These are phyloP conservation scores for Piedraia hortae DNA, from an alignment of 2,329 filamentous ascomycete genomes.

Conservation along the genomic window DNA sequence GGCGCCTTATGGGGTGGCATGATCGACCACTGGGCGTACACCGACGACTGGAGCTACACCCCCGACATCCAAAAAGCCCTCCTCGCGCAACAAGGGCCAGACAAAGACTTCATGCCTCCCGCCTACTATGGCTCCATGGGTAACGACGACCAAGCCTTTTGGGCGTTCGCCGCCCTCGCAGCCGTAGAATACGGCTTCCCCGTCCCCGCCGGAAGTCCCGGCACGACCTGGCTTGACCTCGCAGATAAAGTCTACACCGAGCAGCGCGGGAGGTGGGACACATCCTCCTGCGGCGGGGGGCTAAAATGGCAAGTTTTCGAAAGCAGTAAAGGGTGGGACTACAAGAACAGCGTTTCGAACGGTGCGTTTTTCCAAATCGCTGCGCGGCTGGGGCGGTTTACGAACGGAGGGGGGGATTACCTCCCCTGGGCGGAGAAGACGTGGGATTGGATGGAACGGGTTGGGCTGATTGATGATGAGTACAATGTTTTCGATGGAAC, in stretches of 20 bases:
- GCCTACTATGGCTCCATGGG: conserved; percentile 13
- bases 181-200: conserved; percentile 54
- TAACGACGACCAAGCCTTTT: conserved; percentile 43
- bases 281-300: conserved; percentile 37
- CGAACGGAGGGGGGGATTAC: conserved; percentile 54
- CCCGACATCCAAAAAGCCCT: conserved; percentile 16
- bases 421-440: conserved; percentile 43
- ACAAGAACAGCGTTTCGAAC: conserved; percentile 31
- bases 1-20: conserved; percentile 13
- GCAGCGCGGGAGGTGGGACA: conserved; percentile 44
- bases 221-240: conserved; percentile 44
- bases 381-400: conserved; percentile 48
- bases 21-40: conserved; percentile 12
- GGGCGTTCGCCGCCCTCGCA: conserved; percentile 56
- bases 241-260: conserved; percentile 59
- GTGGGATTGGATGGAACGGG: conserved; percentile 27
- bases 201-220: conserved; percentile 24
- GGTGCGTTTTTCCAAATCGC: conserved; percentile 30
- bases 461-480: conserved; percentile 23
- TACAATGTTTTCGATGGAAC: conserved; percentile 29
- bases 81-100: conserved; percentile 16
- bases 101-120: conserved; percentile 17
- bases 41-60: conserved; percentile 18
- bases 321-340: conserved; percentile 39
- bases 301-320: conserved; percentile 67